A percentile compares a stretch with the other conserved stretches of the same genome.
Conservation (phyloP, 1,284 basidiomycete species). For the Ceratobasidium sp. region DNA sequence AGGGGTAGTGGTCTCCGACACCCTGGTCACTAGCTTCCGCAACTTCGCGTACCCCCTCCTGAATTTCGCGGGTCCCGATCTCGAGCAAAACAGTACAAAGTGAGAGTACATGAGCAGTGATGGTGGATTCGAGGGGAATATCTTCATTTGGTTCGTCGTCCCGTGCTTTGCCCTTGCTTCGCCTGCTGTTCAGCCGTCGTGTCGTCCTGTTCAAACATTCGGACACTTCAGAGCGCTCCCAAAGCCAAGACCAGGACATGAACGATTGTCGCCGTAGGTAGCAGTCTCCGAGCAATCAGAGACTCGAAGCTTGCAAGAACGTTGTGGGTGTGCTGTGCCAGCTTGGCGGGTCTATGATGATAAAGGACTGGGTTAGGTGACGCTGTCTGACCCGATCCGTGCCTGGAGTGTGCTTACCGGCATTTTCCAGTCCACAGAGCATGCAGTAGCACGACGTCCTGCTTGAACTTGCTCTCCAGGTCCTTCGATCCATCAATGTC, state of each 20-base stretch:
- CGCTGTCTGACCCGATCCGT: too few relatives aligned
- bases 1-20: slow-evolving; percentile 63
- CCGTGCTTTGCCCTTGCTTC: slow-evolving; percentile 52
- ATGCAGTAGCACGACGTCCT: slow-evolving; percentile 73
- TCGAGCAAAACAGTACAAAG: slow-evolving; percentile 72
- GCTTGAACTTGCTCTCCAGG: slow-evolving; percentile 58
- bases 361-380: too few relatives aligned
- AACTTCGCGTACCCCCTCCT: slow-evolving; percentile 45
- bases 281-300: slow-evolving; percentile 59
- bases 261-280: slow-evolving; percentile 79
- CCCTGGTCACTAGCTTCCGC: too few relatives aligned
- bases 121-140: slow-evolving; percentile 65
- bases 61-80: slow-evolving; percentile 63
- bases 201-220: slow-evolving; percentile 58
- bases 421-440: slow-evolving; percentile 67
- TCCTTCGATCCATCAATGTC: slow-evolving; percentile 9
- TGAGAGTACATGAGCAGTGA: slow-evolving; percentile 75
- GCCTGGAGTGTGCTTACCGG: too few relatives aligned
- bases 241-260: slow-evolving; percentile 75
- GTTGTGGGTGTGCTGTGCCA: slow-evolving; percentile 58
- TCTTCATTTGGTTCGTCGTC: too few relatives aligned
- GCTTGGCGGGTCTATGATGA: slow-evolving; percentile 51
- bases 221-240: slow-evolving; percentile 81
- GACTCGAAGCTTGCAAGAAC: slow-evolving; percentile 62
- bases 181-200: neutral